These are phyloP conservation scores for Cicer bijugum DNA, from an alignment of 306 rosid species.

Conservation along the genomic window DNA sequence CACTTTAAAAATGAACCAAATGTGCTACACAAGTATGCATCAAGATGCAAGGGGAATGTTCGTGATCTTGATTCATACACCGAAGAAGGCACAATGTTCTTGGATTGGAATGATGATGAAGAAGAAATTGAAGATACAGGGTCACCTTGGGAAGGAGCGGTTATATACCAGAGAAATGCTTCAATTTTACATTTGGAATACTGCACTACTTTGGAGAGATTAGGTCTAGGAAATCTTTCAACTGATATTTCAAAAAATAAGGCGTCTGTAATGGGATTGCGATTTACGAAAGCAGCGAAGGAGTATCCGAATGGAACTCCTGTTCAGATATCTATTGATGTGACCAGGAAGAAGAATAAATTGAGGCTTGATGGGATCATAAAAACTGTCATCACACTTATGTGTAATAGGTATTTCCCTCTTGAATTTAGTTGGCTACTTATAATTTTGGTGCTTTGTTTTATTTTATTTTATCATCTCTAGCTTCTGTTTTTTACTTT, in stretches of 20 bases:
- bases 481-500: slow-evolving; percentile 9
- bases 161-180: slow-evolving; percentile 75
- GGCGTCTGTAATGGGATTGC: slow-evolving; percentile 86
- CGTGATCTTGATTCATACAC: slow-evolving; percentile 47
- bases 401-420: slow-evolving; percentile 71
- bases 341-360: slow-evolving; percentile 68
- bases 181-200: slow-evolving; percentile 71
- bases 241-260: slow-evolving; percentile 67
- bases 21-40: slow-evolving; percentile 38
- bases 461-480: slow-evolving; percentile 24
- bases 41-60: slow-evolving; percentile 48
- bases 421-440: slow-evolving; percentile 20
- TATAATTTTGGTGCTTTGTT: neutral
- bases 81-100: slow-evolving; percentile 45
- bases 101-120: slow-evolving; percentile 57
- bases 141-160: slow-evolving; percentile 92
- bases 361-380: slow-evolving; percentile 92
- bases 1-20: slow-evolving; percentile 35
- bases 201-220: slow-evolving; percentile 94
- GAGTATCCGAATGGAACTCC: slow-evolving; percentile 87
- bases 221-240: slow-evolving; percentile 76
- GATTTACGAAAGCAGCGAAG: slow-evolving; percentile 72
- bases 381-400: slow-evolving; percentile 74
- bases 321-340: slow-evolving; percentile 84
- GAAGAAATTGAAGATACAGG: slow-evolving; percentile 57